A percentile compares a stretch with the other conserved stretches of the same genome.
These are phyloP conservation scores for Collybiopsis luxurians DNA, from an alignment of 768 basidiomycete genomes.

Conservation along the genomic window DNA sequence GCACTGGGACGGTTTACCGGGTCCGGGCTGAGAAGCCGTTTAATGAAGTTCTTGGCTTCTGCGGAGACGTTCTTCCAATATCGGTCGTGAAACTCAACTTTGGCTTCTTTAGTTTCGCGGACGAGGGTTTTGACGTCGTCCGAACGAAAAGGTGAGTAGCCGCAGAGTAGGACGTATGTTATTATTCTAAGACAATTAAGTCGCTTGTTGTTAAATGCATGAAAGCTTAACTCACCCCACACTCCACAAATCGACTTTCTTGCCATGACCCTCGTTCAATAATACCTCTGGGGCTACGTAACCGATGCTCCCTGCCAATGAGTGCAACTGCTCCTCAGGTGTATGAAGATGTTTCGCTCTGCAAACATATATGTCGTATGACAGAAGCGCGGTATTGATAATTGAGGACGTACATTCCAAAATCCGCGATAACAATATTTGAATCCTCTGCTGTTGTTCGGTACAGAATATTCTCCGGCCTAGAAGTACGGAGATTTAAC, in stretches of 20 bases:
- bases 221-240: constrained; percentile 61
- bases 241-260: constrained; percentile 93
- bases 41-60: constrained; percentile 85
- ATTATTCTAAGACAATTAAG: constrained; percentile 60
- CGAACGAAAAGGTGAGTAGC: constrained; percentile 92
- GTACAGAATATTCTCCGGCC: constrained; percentile 96
- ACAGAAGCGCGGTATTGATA: no score
- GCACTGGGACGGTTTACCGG: constrained; percentile 73
- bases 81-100: constrained; percentile 87
- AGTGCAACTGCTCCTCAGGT: constrained; percentile 65
- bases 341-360: constrained; percentile 84
- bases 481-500: constrained; percentile 23
- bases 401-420: constrained; percentile 85
- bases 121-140: constrained; percentile 74
- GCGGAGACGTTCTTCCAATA: constrained; percentile 92
- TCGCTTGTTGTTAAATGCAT: background rate
- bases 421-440: constrained; percentile 95
- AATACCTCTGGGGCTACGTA: constrained; percentile 93
- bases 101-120: constrained; percentile 81
- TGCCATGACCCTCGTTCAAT: constrained; percentile 80
- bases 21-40: constrained; percentile 64
- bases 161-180: constrained; percentile 92
- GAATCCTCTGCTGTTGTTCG: constrained; percentile 72
- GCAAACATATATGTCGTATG: no score
- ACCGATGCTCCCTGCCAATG: constrained; percentile 79